Evolutionary conservation across 1,284 basidiomycete species (phyloP).

Genomic region (Fomes fomentarius): DNA sequence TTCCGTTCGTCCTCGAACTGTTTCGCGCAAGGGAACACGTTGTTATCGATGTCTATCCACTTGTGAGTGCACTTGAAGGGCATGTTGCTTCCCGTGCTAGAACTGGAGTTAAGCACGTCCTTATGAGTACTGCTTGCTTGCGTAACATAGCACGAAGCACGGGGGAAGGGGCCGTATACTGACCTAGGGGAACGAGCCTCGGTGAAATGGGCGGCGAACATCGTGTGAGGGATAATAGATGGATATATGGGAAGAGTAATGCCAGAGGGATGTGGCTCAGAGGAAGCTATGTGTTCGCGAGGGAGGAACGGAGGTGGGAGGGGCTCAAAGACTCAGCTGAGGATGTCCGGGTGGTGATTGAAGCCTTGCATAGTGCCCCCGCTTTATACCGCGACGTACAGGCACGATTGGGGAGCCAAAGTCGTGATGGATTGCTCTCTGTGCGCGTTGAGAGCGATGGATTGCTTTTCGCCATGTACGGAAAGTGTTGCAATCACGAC

Average conservation of each 20-base stretch:
- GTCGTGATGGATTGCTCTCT: background rate
- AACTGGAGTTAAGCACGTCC: no score
- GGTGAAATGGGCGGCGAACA: background rate
- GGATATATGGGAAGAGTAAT: background rate
- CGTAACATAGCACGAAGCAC: no score
- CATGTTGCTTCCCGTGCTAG: no score
- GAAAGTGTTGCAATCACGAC: background rate
- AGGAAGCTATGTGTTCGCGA: background rate
- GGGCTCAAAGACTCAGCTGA: background rate
- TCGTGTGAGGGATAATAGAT: background rate
- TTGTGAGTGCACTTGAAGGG: background rate
- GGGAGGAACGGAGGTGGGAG: no score
- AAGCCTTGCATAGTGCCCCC: background rate
- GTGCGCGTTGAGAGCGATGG: background rate
- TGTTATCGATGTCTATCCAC: background rate
- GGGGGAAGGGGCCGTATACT: background rate
- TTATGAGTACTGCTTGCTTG: no score
- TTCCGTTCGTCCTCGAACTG: background rate
- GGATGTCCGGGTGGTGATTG: background rate
- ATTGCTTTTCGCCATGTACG: background rate
- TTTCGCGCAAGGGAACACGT: background rate
- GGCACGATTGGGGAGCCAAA: background rate
- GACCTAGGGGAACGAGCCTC: background rate
- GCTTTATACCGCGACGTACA: background rate
- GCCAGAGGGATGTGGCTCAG: background rate